Evolutionary conservation across 306 rosid species (phyloP).

Genomic region (Lablab purpureus): DNA sequence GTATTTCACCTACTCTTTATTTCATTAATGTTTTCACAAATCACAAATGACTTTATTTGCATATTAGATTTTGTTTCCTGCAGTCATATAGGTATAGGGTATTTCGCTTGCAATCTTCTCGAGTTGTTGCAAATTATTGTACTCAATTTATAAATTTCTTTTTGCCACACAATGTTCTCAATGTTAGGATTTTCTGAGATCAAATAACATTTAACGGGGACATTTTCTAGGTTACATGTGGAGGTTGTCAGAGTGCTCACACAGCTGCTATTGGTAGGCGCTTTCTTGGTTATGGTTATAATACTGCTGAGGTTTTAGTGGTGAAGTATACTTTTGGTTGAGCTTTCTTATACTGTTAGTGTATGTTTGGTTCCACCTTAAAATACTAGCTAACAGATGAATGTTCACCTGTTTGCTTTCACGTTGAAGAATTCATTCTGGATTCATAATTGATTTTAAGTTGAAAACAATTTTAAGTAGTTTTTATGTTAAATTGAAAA

Average conservation of each 20-base stretch:
- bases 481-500: background rate
- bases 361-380: too few species aligned
- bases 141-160: background rate
- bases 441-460: background rate
- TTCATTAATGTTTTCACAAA: background rate
- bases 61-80: constrained; percentile 26
- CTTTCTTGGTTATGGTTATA: constrained; percentile 19
- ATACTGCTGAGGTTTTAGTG: constrained; percentile 17
- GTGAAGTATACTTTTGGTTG: constrained; percentile 15
- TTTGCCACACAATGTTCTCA: constrained; percentile 16
- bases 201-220: constrained; percentile 45
- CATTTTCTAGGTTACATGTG: constrained; percentile 87
- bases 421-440: background rate
- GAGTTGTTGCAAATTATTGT: constrained; percentile 8
- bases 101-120: constrained; percentile 5
- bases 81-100: background rate
- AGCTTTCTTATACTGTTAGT: constrained; percentile 9
- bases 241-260: constrained; percentile 99
- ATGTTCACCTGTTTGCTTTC: too few species aligned
- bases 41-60: background rate
- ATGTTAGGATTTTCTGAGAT: constrained; percentile 41
- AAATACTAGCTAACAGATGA: too few species aligned
- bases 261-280: constrained; percentile 88
- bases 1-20: background rate
- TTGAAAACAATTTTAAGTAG: background rate